Conservation (phyloP, 176 grass and related monocot genomes). For the Musa schizocarpa region DNA sequence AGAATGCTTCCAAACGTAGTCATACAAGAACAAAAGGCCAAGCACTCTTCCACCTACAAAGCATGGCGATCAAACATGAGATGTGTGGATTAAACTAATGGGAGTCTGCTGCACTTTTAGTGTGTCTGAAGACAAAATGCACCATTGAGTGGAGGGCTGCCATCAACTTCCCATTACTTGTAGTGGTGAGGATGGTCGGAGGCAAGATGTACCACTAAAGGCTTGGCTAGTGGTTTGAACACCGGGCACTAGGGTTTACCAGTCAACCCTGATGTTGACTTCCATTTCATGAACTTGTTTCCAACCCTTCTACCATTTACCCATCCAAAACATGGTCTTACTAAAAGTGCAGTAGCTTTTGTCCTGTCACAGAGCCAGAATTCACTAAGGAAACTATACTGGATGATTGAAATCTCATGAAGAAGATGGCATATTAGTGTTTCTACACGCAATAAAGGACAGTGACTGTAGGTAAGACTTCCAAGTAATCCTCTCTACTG, state of each 20-base stretch:
- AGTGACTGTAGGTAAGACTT: background rate
- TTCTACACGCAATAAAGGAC: background rate
- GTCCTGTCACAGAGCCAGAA: too few species aligned
- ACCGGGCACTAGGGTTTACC: background rate
- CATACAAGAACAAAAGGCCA: too few species aligned
- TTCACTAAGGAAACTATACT: too few species aligned
- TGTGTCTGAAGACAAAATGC: background rate
- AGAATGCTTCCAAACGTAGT: background rate
- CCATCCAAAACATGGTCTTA: background rate
- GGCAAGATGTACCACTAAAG: background rate
- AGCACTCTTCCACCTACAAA: too few species aligned
- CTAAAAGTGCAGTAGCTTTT: background rate
- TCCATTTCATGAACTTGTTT: background rate
- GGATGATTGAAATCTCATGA: too few species aligned
- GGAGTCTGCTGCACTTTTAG: background rate
- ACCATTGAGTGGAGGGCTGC: background rate
- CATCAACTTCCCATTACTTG: background rate
- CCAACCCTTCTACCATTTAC: background rate
- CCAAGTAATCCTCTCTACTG: background rate
- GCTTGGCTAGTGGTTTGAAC: background rate
- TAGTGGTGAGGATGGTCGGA: constrained; percentile 9
- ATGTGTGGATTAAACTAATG: background rate
- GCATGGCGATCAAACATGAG: too few species aligned
- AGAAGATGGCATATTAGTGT: background rate
- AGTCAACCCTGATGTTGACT: background rate